phyloP scores from a whole-genome alignment of 2,329 filamentous ascomycete species.

The Didymella segeticola region DNA sequence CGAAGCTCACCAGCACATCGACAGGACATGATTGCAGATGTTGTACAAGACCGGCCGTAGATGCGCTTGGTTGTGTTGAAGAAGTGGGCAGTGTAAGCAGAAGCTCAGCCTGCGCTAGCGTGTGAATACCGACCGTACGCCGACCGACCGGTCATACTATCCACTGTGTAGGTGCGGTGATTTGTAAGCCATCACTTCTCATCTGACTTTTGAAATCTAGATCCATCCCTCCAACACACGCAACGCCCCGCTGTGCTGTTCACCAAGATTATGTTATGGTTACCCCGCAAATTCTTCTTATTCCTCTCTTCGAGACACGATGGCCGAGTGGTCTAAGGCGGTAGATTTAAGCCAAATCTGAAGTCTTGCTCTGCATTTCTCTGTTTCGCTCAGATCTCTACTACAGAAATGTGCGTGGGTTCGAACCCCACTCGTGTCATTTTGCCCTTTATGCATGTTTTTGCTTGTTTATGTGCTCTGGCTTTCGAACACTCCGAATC shows the following conservation, averaged over 20 bases:
- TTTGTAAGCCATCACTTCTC: too few relatives aligned
- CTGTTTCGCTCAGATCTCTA: slow-evolving; percentile 27
- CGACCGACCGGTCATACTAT: too few relatives aligned
- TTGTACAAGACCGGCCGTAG: neutral
- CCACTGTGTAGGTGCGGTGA: too few relatives aligned
- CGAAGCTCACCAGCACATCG: neutral
- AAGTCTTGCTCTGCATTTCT: slow-evolving; percentile 10
- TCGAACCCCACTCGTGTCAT: slow-evolving; percentile 41
- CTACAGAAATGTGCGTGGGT: slow-evolving; percentile 44
- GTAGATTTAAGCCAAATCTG: slow-evolving; percentile 40
- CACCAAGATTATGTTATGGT: neutral
- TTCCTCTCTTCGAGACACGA: slow-evolving; percentile 25
- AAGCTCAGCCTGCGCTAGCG: too few relatives aligned
- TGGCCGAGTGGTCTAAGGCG: slow-evolving; percentile 45
- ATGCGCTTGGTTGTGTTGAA: too few relatives aligned
- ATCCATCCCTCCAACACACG: neutral
- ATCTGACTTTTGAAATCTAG: too few relatives aligned
- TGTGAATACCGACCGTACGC: too few relatives aligned
- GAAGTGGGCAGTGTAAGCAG: too few relatives aligned
- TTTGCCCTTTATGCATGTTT: slow-evolving; percentile 6
- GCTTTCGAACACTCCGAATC: too few relatives aligned
- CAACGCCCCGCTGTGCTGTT: neutral
- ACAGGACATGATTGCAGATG: too few relatives aligned
- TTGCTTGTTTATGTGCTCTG: neutral
- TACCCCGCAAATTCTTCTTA: neutral